Percentiles rank a stretch among this genome's conserved stretches.
Conservation (phyloP, 2,329 filamentous ascomycete genomes). For the Claviceps quebecensis region DNA sequence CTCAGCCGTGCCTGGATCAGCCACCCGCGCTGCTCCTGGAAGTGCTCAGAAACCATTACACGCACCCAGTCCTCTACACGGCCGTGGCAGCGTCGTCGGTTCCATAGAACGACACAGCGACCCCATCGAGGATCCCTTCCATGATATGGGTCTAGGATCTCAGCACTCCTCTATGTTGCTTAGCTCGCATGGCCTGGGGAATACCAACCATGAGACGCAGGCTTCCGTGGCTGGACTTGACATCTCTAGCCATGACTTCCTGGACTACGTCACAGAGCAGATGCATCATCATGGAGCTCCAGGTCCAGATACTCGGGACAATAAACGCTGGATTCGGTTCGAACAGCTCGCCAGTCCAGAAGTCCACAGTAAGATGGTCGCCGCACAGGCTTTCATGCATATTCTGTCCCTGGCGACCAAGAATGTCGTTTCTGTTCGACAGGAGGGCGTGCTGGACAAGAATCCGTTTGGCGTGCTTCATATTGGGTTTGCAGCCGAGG, state of each 20-base stretch:
- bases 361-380: constrained; percentile 42
- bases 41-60: constrained; percentile 20
- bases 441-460: constrained; percentile 29
- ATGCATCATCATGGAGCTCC: constrained; percentile 19
- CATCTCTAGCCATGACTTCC: constrained; percentile 30
- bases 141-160: constrained; percentile 20
- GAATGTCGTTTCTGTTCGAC: constrained; percentile 45
- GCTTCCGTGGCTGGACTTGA: constrained; percentile 26
- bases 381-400: constrained; percentile 64
- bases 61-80: constrained; percentile 25
- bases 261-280: constrained; percentile 26
- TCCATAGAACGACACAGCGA: constrained; percentile 36
- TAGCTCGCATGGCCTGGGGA: constrained; percentile 9
- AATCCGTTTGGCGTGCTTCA: constrained; percentile 32
- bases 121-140: constrained; percentile 16
- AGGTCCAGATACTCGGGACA: constrained; percentile 18
- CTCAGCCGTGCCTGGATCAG: constrained; percentile 33
- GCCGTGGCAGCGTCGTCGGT: constrained; percentile 20
- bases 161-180: constrained; percentile 19
- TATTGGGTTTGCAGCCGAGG: background rate
- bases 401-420: constrained; percentile 57
- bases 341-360: constrained; percentile 50
- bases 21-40: constrained; percentile 22
- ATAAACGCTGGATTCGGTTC: constrained; percentile 45
- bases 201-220: constrained; percentile 18